Percentiles rank a stretch among this genome's conserved stretches.
Evolutionary conservation across 768 basidiomycete species (phyloP).

Genomic region (Tulasnella sp.): DNA sequence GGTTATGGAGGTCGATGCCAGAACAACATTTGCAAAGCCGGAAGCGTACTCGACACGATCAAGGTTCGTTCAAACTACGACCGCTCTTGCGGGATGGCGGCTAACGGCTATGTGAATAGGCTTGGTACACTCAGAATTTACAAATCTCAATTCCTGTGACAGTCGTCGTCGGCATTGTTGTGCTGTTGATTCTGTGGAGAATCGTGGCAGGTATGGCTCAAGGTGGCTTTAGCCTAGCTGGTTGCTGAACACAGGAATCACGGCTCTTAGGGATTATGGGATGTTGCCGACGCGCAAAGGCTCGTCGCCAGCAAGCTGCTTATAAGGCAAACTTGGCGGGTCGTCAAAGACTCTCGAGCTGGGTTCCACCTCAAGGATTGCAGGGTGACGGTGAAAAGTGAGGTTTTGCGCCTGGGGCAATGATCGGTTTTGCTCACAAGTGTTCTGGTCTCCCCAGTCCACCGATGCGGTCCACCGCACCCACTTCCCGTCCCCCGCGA

Average conservation of each 20-base stretch:
- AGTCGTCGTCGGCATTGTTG: conserved; percentile 66
- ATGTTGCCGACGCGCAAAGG: conserved; percentile 3
- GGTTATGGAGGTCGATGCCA: conserved; percentile 75
- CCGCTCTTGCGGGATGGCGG: neutral
- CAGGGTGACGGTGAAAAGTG: neutral
- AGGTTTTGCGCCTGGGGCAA: neutral
- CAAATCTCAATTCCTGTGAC: conserved; percentile 81
- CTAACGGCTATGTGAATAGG: conserved; percentile 45
- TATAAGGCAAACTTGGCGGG: conserved; percentile 6
- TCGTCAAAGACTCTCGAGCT: conserved; percentile 10
- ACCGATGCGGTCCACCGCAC: conserved; percentile 5
- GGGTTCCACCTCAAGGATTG: neutral
- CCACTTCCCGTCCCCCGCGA: neutral
- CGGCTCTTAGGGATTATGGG: neutral
- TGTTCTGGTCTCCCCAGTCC: neutral
- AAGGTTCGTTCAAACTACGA: conserved; percentile 50
- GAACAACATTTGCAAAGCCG: conserved; percentile 63
- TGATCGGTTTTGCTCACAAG: neutral
- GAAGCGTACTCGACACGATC: conserved; percentile 60
- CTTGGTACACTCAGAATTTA: conserved; percentile 76
- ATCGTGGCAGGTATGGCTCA: conserved; percentile 43
- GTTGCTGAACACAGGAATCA: neutral
- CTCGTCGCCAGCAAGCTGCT: neutral
- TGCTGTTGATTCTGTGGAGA: conserved; percentile 60
- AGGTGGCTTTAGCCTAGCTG: neutral